Percentiles rank a stretch among this genome's conserved stretches.
phyloP scores from a whole-genome alignment of 1,284 basidiomycete genomes.

The Papiliotrema nemorosa region DNA sequence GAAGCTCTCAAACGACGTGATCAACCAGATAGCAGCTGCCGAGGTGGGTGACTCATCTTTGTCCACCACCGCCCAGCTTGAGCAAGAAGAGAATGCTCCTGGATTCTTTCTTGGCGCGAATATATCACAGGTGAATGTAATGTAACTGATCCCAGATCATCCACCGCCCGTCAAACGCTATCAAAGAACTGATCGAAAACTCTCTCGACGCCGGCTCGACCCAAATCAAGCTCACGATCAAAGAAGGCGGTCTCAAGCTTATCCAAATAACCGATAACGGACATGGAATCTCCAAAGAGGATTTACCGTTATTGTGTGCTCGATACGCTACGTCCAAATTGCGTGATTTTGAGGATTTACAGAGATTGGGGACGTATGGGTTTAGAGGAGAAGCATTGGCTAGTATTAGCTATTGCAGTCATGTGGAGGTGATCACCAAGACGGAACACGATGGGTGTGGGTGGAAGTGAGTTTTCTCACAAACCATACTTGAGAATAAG shows the following conservation, averaged over 20 bases:
- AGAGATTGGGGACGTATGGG: conserved; percentile 84
- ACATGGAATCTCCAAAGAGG: conserved; percentile 75
- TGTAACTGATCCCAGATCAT: conserved; percentile 71
- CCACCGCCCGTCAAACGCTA: conserved; percentile 88
- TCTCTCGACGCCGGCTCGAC: conserved; percentile 88
- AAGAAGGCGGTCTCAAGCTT: conserved; percentile 93
- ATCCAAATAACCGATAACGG: conserved; percentile 98
- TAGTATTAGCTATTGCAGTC: conserved; percentile 91
- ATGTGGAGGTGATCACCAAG: conserved; percentile 85
- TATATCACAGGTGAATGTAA: too few relatives aligned
- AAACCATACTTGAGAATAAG: not conserved
- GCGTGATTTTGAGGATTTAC: conserved; percentile 78
- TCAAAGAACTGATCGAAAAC: conserved; percentile 97
- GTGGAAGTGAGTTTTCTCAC: conserved; percentile 69
- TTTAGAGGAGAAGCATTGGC: conserved; percentile 97
- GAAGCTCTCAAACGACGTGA: conserved; percentile 53
- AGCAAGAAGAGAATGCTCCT: too few relatives aligned
- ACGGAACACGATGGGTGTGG: conserved; percentile 74
- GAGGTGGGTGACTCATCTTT: conserved; percentile 49
- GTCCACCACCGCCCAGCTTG: not conserved
- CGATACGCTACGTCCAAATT: conserved; percentile 96
- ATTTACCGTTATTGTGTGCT: conserved; percentile 87
- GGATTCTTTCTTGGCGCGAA: too few relatives aligned
- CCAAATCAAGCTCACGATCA: conserved; percentile 79
- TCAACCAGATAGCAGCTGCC: conserved; percentile 62